These are phyloP conservation scores for Hydnomerulius pinastri DNA, from an alignment of 768 basidiomycete species.

Conservation along the genomic window DNA sequence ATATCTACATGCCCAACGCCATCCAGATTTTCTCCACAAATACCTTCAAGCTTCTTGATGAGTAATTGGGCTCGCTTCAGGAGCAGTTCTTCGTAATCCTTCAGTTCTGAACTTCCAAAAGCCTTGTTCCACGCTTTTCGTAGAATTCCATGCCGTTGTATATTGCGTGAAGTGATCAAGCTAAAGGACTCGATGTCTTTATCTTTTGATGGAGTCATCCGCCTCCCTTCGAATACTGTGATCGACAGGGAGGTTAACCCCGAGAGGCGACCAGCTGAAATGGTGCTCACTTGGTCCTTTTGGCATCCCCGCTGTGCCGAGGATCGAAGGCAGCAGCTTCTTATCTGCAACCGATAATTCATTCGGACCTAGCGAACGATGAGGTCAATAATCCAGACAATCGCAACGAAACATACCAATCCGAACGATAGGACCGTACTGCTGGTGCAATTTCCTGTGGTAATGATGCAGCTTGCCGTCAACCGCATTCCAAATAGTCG, in stretches of 20 bases:
- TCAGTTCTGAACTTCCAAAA: slow-evolving; percentile 28
- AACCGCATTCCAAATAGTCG: slow-evolving; percentile 18
- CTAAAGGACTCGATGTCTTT: slow-evolving; percentile 12
- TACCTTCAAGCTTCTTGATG: slow-evolving; percentile 9
- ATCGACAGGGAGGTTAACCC: slow-evolving; percentile 3
- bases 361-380: slow-evolving; percentile 35
- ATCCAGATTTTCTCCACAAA: slow-evolving; percentile 13
- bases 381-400: background rate
- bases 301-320: slow-evolving; percentile 30
- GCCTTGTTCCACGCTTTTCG: slow-evolving; percentile 35
- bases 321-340: slow-evolving; percentile 22
- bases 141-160: slow-evolving; percentile 21
- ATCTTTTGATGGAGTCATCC: slow-evolving; percentile 14
- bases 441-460: slow-evolving; percentile 24
- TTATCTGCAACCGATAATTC: slow-evolving; percentile 35
- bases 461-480: slow-evolving; percentile 21
- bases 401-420: slow-evolving; percentile 25
- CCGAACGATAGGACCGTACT: slow-evolving; percentile 36
- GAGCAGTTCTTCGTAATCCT: slow-evolving; percentile 29
- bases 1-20: slow-evolving; percentile 11
- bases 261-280: background rate
- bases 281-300: slow-evolving; percentile 30
- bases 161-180: slow-evolving; percentile 19
- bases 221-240: slow-evolving; percentile 26
- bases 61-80: slow-evolving; percentile 21